phyloP scores from a whole-genome alignment of 345 rosid genomes.

The Pseudoturritis turrita region DNA sequence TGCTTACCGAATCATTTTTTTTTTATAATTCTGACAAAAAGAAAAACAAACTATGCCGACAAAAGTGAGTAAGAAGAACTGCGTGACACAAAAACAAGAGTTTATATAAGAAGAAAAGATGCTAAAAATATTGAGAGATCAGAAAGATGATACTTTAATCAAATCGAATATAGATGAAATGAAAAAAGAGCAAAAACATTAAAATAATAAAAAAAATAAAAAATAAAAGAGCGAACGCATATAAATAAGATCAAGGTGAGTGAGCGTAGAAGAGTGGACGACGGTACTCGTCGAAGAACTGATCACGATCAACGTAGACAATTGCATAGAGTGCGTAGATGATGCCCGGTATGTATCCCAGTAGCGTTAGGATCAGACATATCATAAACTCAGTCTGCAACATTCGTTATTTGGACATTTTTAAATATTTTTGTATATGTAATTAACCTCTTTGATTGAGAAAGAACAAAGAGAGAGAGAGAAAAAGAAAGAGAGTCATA shows the following conservation, averaged over 20 bases:
- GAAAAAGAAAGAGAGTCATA: slow-evolving; percentile 26
- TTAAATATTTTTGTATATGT: too few relatives aligned
- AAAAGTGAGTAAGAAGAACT: not conserved
- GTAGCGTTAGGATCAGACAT: slow-evolving; percentile 69
- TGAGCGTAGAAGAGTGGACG: slow-evolving; percentile 59
- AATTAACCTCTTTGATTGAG: not conserved
- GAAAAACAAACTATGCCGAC: not conserved
- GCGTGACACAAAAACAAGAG: not conserved
- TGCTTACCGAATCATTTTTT: not conserved
- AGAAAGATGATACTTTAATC: not conserved
- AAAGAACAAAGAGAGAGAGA: not conserved
- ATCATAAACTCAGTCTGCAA: slow-evolving; percentile 76
- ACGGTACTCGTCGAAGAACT: slow-evolving; percentile 78
- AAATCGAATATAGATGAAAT: not conserved
- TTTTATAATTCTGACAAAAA: not conserved
- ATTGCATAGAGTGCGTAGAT: slow-evolving; percentile 90
- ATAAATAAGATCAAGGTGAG: slow-evolving; percentile 1
- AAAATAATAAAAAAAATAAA: not conserved
- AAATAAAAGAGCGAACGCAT: not conserved
- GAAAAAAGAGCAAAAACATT: not conserved
- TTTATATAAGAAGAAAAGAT: not conserved
- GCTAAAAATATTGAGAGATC: not conserved
- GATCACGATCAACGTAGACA: slow-evolving; percentile 75
- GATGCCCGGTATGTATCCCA: slow-evolving; percentile 87
- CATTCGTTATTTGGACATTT: not conserved